Evolutionary conservation across 176 grass and related monocot genomes (phyloP).

Genomic region (Zea mays): DNA sequence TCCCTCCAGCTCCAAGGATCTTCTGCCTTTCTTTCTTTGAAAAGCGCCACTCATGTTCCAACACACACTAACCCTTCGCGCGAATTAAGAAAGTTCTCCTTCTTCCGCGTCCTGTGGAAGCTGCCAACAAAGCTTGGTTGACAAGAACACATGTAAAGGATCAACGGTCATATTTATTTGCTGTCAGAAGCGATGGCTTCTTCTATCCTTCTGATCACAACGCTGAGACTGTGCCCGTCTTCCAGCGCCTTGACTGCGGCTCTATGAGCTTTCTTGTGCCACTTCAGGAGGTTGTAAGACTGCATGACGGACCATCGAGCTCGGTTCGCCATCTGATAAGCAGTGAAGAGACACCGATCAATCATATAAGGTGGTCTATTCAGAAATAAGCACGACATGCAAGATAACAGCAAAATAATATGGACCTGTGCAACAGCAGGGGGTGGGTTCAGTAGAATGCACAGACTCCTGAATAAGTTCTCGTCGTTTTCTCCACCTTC

Average conservation of each 20-base stretch:
- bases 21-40: background rate
- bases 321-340: constrained; percentile 86
- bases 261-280: constrained; percentile 84
- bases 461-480: constrained; percentile 85
- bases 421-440: constrained; percentile 67
- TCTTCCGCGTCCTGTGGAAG: background rate
- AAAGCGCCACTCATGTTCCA: background rate
- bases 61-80: background rate
- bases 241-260: constrained; percentile 78
- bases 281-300: constrained; percentile 96
- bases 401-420: background rate
- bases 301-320: constrained; percentile 95
- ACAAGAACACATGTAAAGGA: background rate
- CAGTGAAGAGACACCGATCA: constrained; percentile 17
- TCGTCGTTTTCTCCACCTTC: constrained; percentile 97
- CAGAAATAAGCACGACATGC: background rate
- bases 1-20: background rate
- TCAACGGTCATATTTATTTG: constrained; percentile 20
- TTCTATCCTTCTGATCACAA: constrained; percentile 89
- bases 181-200: constrained; percentile 59
- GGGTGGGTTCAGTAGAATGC: constrained; percentile 73
- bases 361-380: background rate
- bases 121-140: background rate
- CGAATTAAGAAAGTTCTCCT: background rate
- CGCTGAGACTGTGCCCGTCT: constrained; percentile 61